Base-by-base conservation (phyloP, 371 early-diverging fungal genomes). In the Apophysomyces elegans region DNA sequence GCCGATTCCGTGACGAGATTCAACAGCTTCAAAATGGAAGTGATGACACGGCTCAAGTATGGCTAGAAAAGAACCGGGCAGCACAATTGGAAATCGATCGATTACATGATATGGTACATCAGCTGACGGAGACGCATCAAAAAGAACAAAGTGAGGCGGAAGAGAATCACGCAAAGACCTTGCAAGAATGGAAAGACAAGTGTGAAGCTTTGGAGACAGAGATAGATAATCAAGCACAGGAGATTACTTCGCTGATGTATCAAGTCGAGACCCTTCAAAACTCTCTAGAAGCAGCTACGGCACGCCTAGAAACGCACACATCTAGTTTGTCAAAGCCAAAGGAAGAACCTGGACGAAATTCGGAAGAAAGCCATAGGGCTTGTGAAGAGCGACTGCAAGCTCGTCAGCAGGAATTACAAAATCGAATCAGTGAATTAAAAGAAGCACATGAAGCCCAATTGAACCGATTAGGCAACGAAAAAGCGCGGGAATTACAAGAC, bases 41-140 rank as follows among this genome's bases (percentile, higher is more conserved):
- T 35, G 81, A 80, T 46, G 81, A 80, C 60, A 76, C 76, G 0
- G 78, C 81, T 2, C 62, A 73, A 47, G 76, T 69, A n/a, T 80
- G 81, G 81, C 26, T 80, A 7, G 78, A 78, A 56, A 80, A 78
- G 41, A 76, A 74, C 4, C 69, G 64, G 37, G 66, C 74, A 32
- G 63, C 73, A 0, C 81, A 80, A 57, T 73, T 72, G 21, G 66
- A 80, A 58, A 46, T 80, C 7, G 69, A 73, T 43, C 66, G 69
- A 9, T 32, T 80, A 16, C 73, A 74, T 35, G 70, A 70, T 7
- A 37, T 50, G 2, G 16, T 74, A 12, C 65, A 54, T 12, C 56
- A 43, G 8, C 47, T 69, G 47, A 65, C 74, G n/a, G 43, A 60
- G 4, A 41, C 41, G 1, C 71, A 77, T 59, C 57, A 58, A 5